Evolutionary conservation across 176 grass and related monocot genomes (phyloP).

Genomic region (Aegilops tauschii): DNA sequence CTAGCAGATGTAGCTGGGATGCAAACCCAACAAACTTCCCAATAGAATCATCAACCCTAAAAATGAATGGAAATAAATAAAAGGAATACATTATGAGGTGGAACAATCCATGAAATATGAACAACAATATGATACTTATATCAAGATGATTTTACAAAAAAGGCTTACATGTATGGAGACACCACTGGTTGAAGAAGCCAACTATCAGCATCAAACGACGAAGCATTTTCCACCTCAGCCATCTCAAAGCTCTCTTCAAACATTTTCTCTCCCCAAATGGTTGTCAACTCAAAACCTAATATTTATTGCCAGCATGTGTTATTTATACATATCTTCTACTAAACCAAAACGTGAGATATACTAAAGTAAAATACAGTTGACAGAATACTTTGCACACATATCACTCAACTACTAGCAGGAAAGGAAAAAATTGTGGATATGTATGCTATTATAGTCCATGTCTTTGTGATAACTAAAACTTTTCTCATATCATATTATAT

Average conservation of each 20-base stretch:
- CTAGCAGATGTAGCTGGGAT: constrained; percentile 82
- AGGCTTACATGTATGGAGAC: constrained; percentile 73
- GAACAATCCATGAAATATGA: constrained; percentile 14
- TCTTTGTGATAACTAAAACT: background rate
- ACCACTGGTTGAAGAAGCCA: constrained; percentile 84
- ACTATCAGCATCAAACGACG: constrained; percentile 82
- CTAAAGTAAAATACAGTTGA: constrained; percentile 6
- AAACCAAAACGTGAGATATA: constrained; percentile 8
- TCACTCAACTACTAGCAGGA: background rate
- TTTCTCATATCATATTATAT: constrained; percentile 8
- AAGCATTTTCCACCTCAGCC: constrained; percentile 95
- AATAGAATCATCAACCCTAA: constrained; percentile 86
- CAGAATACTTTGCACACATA: constrained; percentile 7
- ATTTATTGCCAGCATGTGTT: constrained; percentile 12
- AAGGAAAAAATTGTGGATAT: background rate
- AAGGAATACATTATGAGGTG: constrained; percentile 21
- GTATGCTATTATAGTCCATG: background rate
- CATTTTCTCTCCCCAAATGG: constrained; percentile 68
- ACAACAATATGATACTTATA: background rate
- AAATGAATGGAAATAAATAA: constrained; percentile 20
- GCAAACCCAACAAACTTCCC: constrained; percentile 95
- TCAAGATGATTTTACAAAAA: constrained; percentile 17
- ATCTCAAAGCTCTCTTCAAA: constrained; percentile 97
- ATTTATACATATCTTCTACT: background rate
- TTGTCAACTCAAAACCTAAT: constrained; percentile 79